Evolutionary conservation across 2,329 filamentous ascomycete genomes (phyloP).

Genomic region (Ilyonectria destructans): DNA sequence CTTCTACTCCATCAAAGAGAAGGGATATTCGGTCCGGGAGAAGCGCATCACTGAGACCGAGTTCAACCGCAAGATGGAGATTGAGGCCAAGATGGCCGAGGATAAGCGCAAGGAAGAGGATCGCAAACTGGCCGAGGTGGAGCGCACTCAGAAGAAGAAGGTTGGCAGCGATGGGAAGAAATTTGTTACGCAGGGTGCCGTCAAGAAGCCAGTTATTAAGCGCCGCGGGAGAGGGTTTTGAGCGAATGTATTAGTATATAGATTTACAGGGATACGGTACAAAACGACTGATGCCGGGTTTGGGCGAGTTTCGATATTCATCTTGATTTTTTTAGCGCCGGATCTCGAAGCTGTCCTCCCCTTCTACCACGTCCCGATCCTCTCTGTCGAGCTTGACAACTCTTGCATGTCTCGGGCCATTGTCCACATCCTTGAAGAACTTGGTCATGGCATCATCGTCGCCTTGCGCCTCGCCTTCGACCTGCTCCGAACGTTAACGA

Average conservation of each 20-base stretch:
- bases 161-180: conserved; percentile 64
- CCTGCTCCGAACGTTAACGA: conserved; percentile 66
- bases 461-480: conserved; percentile 92
- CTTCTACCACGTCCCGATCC: conserved; percentile 75
- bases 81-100: conserved; percentile 91
- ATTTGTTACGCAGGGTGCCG: conserved; percentile 73
- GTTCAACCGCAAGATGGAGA: conserved; percentile 94
- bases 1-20: conserved; percentile 98
- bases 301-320: conserved; percentile 5
- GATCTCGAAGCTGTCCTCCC: conserved; percentile 78
- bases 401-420: conserved; percentile 80
- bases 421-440: conserved; percentile 82
- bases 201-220: conserved; percentile 74
- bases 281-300: conserved; percentile 15
- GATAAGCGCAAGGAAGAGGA: conserved; percentile 82
- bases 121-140: conserved; percentile 66
- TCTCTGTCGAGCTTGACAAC: conserved; percentile 83
- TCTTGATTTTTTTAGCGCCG: conserved; percentile 52
- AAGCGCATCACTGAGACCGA: conserved; percentile 91
- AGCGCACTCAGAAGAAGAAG: conserved; percentile 62
- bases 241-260: conserved; percentile 22
- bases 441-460: conserved; percentile 74
- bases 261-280: conserved; percentile 22
- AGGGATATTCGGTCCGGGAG: conserved; percentile 91
- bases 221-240: conserved; percentile 70